Conservation (phyloP, 1,139 yeast species). For the Yamadazyma aaseri region DNA sequence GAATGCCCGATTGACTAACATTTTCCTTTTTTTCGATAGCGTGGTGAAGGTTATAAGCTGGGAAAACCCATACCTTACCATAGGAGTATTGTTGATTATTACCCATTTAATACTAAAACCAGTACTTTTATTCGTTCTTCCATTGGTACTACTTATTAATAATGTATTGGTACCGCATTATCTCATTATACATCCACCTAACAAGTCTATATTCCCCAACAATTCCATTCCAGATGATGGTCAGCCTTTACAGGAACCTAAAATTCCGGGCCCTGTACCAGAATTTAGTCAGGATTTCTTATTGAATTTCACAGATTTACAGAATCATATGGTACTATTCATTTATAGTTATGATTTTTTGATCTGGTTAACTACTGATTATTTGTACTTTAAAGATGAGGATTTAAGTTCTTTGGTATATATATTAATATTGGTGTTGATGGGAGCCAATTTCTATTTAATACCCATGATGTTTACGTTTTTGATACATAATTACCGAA, state of each 20-base stretch:
- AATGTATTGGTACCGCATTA: conserved; percentile 73
- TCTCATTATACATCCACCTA: conserved; percentile 42
- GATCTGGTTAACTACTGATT: conserved; percentile 48
- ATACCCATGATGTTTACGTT: conserved; percentile 34
- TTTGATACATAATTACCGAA: conserved; percentile 20
- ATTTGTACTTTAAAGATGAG: conserved; percentile 68
- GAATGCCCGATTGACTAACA: conserved; percentile 60
- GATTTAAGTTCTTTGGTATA: conserved; percentile 56
- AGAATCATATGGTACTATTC: conserved; percentile 75
- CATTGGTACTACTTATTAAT: conserved; percentile 52
- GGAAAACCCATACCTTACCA: conserved; percentile 61
- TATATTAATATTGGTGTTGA: conserved; percentile 27
- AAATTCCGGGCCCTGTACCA: conserved; percentile 71
- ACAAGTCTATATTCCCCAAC: conserved; percentile 21
- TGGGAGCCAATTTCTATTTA: conserved; percentile 28
- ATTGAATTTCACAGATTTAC: conserved; percentile 78
- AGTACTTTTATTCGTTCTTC: conserved; percentile 49
- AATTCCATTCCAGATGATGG: conserved; percentile 60
- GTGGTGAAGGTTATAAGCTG: conserved; percentile 57
- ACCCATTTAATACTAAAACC: conserved; percentile 69
- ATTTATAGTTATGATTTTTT: conserved; percentile 62
- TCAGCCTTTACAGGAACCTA: conserved; percentile 46
- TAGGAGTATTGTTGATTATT: conserved; percentile 53
- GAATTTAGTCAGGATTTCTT: conserved; percentile 78
- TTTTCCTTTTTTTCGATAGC: conserved; percentile 61